A percentile compares a stretch with the other conserved stretches of the same genome.
Conservation (phyloP, 129 eudicot genomes). For the Flaveria ramosissima region DNA sequence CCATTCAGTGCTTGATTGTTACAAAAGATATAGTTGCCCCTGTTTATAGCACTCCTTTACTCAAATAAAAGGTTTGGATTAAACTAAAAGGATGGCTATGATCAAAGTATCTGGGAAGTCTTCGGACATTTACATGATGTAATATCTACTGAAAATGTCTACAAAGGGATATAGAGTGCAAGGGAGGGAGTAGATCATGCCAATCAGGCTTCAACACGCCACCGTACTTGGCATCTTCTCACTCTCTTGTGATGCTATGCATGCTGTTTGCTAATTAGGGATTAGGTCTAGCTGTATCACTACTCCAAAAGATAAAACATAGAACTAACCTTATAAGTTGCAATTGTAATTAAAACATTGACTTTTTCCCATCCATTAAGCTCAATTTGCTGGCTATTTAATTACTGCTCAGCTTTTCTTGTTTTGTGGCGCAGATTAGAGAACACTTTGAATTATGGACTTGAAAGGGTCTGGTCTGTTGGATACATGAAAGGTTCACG, state of each 20-base stretch:
- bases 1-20: constrained; percentile 7
- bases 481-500: constrained; percentile 93
- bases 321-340: not conserved
- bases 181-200: not conserved
- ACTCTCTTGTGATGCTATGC: constrained; percentile 15
- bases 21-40: constrained; percentile 9
- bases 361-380: not conserved
- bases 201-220: not conserved
- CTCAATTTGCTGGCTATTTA: constrained; percentile 11
- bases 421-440: constrained; percentile 67
- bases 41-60: constrained; percentile 19
- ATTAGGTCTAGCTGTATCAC: constrained; percentile 23
- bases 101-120: not conserved
- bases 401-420: constrained; percentile 13
- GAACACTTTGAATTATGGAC: constrained; percentile 89
- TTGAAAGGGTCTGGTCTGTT: constrained; percentile 97
- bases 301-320: not conserved
- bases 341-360: not conserved
- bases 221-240: constrained; percentile 1
- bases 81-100: not conserved
- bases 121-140: not conserved
- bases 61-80: not conserved
- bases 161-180: not conserved
- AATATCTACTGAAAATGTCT: not conserved
- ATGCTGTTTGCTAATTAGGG: constrained; percentile 11